Evolutionary conservation across 2,329 filamentous ascomycete species (phyloP).

Genomic region (Truncatella angustata): DNA sequence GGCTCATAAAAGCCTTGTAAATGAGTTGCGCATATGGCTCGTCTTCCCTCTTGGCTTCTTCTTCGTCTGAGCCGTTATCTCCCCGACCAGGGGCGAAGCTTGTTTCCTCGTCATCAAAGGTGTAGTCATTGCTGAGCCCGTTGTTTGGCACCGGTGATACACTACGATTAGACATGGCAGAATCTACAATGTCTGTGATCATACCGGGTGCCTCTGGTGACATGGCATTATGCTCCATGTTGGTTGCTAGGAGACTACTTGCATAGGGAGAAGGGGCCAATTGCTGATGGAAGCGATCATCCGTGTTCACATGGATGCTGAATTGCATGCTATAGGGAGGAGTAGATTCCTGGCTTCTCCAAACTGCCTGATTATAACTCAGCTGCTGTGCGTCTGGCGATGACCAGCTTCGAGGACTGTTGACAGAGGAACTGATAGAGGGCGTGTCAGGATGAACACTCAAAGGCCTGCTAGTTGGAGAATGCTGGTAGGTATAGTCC

Average conservation of each 20-base stretch:
- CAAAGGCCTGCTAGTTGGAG: conserved; percentile 21
- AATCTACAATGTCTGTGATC: conserved; percentile 9
- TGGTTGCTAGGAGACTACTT: conserved; percentile 6
- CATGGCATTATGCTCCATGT: conserved; percentile 10
- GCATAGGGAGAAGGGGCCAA: conserved; percentile 11
- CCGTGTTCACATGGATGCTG: conserved; percentile 11
- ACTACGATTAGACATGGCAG: conserved; percentile 3
- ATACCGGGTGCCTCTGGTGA: conserved; percentile 11
- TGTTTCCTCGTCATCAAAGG: conserved; percentile 10
- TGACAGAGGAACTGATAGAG: conserved; percentile 12
- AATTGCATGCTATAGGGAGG: conserved; percentile 10
- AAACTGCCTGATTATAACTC: conserved; percentile 13
- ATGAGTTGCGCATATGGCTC: conserved; percentile 83
- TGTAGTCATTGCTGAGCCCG: background rate
- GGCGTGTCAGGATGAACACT: conserved; percentile 10
- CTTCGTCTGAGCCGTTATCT: conserved; percentile 21
- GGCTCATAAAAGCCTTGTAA: conserved; percentile 69
- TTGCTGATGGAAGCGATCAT: conserved; percentile 13
- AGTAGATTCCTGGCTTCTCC: conserved; percentile 12
- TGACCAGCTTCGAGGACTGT: conserved; percentile 32
- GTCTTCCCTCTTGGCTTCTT: conserved; percentile 34
- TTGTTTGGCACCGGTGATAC: conserved; percentile 11
- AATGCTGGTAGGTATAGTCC: conserved; percentile 32
- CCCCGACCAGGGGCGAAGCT: background rate
- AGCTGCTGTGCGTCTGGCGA: conserved; percentile 16